Conservation (phyloP, 306 rosid species). For the Astragalus glycyphyllos region DNA sequence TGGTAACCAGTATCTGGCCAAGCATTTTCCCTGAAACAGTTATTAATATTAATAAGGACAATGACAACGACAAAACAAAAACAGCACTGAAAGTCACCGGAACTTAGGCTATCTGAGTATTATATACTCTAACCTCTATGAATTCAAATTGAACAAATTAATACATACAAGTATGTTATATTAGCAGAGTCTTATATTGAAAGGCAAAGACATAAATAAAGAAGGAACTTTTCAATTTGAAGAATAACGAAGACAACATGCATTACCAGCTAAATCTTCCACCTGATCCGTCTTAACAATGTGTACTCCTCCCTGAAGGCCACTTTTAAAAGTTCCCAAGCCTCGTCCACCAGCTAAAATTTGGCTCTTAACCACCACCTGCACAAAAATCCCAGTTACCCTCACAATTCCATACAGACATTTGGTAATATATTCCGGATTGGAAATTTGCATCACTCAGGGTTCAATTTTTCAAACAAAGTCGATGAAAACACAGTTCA, state of each 20-base stretch:
- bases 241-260: constrained; percentile 19
- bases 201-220: constrained; percentile 24
- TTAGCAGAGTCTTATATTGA: constrained; percentile 7
- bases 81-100: background rate
- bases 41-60: constrained; percentile 12
- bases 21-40: constrained; percentile 86
- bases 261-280: constrained; percentile 90
- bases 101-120: constrained; percentile 12
- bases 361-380: constrained; percentile 64
- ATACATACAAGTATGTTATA: background rate
- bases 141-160: constrained; percentile 32
- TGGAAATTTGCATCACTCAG: background rate
- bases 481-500: constrained; percentile 11
- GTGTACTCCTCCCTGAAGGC: constrained; percentile 97
- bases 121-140: constrained; percentile 4
- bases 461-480: background rate
- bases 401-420: background rate
- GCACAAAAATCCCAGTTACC: constrained; percentile 50
- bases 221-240: constrained; percentile 30
- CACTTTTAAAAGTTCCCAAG: constrained; percentile 89
- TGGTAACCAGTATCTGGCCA: constrained; percentile 95
- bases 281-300: constrained; percentile 84
- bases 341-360: constrained; percentile 99
- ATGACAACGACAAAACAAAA: background rate
- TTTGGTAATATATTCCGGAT: background rate